Percentiles rank a stretch among this genome's conserved stretches.
Conservation (phyloP, 192 early-diverging fungal genomes). For the Lobosporangium transversale region DNA sequence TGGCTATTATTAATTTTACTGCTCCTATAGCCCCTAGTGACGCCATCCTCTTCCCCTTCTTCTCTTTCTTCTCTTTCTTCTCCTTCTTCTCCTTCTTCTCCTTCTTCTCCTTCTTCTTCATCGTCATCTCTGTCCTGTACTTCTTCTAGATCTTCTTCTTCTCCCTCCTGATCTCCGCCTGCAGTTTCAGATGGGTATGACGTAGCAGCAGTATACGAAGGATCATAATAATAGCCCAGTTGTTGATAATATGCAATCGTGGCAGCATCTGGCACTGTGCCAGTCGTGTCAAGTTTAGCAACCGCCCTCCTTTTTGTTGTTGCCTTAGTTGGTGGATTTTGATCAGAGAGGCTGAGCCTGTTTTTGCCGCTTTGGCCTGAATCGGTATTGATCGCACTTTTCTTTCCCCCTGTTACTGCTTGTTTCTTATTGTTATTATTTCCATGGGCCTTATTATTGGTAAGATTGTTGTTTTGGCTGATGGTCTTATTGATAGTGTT, state of each 20-base stretch:
- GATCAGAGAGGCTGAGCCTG: not conserved
- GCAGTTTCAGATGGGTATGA: not conserved
- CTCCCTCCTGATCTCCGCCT: slow-evolving; percentile 8
- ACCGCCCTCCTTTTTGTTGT: no score
- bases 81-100: not conserved
- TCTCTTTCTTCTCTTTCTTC: not conserved
- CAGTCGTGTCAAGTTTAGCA: no score
- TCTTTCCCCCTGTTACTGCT: no score
- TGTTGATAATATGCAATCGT: slow-evolving; percentile 40
- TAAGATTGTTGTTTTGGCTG: no score
- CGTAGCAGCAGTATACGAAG: not conserved
- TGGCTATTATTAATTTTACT: not conserved
- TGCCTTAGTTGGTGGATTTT: no score
- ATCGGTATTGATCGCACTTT: no score
- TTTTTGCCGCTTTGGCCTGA: not conserved
- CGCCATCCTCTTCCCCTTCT: not conserved
- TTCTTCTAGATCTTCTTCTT: slow-evolving; percentile 5
- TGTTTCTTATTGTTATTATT: not conserved
- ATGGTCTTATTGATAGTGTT: not conserved
- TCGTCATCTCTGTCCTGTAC: slow-evolving; percentile 1
- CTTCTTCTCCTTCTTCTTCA: not conserved
- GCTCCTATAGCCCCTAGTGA: not conserved
- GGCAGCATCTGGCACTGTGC: slow-evolving; percentile 40
- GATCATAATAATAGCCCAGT: slow-evolving; percentile 51
- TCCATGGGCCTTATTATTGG: not conserved